Base-by-base conservation (phyloP, 2,329 filamentous ascomycete genomes). In the Talaromyces pinophilus region DNA sequence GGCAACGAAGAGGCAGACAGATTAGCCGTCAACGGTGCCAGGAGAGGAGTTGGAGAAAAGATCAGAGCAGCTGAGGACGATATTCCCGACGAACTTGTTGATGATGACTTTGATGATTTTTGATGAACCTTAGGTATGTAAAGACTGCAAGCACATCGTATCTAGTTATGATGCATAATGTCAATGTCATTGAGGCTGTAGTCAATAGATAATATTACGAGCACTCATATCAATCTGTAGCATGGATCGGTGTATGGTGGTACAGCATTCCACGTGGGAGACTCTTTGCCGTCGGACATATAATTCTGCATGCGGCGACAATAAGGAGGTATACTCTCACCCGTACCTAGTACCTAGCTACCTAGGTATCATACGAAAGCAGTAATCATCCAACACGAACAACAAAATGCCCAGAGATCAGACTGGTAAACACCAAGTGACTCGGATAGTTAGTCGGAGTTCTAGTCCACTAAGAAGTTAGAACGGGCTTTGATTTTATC, bases 1-100 rank as follows among this genome's bases (percentile, higher is more conserved):
- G 93, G 94, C 1, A 98, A 98, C 73, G 83, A 87, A 54, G 90
- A 88, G 13, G 95, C 95, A 0, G 94, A 98, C 81, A 78, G 78
- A 67, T 81, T 97, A 68, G 93, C 93, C 1, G 89, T 92, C 40
- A 81, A 82, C 65, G 90, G 88, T 0, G 89, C 90, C 19, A 81
- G 80, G 44, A 74, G 71, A 63, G 79, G 74, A 8, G 71, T 74
- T 7, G 71, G 71, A 13, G 73, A 68, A 22, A 22, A 60, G 6
- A 7, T 46, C 25, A 57, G n/a, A 19, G 38, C 28, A 42, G 59
- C 38, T 40, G 50, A 25, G 10, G 54, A 63, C 38, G 54, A 59
- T 15, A n/a, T 66, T 28, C 50, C 64, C 7, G 64, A 62, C 40
- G 64, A 65, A 13, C 59, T 65, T n/a, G 48, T 50, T 57, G 64